Evolutionary conservation across 768 basidiomycete species (phyloP).

Genomic region (Neoboletus brunneissimus): DNA sequence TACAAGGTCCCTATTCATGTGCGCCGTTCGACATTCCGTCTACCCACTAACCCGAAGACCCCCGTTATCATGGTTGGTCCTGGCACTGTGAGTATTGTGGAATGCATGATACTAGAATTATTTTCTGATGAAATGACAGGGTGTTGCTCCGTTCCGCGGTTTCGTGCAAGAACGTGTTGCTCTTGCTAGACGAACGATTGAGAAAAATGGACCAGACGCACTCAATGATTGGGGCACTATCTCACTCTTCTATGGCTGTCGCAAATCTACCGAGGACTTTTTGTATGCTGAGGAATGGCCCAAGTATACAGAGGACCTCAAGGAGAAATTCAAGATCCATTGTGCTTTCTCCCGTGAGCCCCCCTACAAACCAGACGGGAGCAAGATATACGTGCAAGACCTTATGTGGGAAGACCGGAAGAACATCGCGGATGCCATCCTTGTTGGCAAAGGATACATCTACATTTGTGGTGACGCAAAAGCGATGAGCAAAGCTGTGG

Average conservation of each 20-base stretch:
- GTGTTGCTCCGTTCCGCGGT: constrained; percentile 98
- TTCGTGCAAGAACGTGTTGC: constrained; percentile 98
- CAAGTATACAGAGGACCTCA: constrained; percentile 77
- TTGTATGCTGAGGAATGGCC: constrained; percentile 97
- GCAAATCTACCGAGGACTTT: constrained; percentile 84
- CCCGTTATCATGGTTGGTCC: constrained; percentile 99
- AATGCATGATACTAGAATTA: neutral
- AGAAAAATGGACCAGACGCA: constrained; percentile 93
- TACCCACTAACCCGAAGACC: constrained; percentile 97
- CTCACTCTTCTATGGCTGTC: constrained; percentile 95
- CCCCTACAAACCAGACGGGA: constrained; percentile 82
- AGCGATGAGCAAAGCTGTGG: constrained; percentile 93
- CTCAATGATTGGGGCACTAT: constrained; percentile 95
- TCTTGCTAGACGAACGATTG: constrained; percentile 88
- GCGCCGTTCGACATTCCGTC: constrained; percentile 91
- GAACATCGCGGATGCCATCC: constrained; percentile 81
- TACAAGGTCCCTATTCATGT: constrained; percentile 94
- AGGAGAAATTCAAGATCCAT: constrained; percentile 88
- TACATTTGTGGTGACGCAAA: constrained; percentile 98
- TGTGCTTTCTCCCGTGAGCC: constrained; percentile 87
- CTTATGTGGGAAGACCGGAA: constrained; percentile 85
- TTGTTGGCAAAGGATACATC: constrained; percentile 94
- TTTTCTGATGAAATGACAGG: constrained; percentile 45
- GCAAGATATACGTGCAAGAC: constrained; percentile 99
- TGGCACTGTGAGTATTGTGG: constrained; percentile 72